Percentiles rank a stretch among this genome's conserved stretches.
Conservation (phyloP, 2,329 filamentous ascomycete species). For the Fusarium sterilihyphosum region DNA sequence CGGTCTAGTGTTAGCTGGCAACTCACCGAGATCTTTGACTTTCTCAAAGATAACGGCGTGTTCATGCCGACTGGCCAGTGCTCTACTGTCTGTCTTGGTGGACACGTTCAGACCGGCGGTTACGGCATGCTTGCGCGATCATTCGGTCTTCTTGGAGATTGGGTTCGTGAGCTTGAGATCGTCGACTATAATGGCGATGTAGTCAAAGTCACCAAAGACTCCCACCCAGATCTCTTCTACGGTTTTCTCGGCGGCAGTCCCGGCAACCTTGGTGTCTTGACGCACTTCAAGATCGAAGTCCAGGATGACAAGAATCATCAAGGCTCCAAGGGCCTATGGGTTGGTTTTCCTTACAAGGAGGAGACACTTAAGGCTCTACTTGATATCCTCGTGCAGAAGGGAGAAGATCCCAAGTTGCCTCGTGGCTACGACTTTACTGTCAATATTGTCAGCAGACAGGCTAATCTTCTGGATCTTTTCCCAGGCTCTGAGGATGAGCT, state of each 20-base stretch:
- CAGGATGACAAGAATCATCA: neutral
- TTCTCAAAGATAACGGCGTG: slow-evolving; percentile 51
- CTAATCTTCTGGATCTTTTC: neutral
- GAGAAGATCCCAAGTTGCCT: neutral
- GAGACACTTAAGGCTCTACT: neutral
- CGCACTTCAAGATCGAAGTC: neutral
- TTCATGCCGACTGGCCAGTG: slow-evolving; percentile 60
- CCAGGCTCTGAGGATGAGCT: neutral
- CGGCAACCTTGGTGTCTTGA: slow-evolving; percentile 62
- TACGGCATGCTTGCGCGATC: slow-evolving; percentile 58
- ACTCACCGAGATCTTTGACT: slow-evolving; percentile 55
- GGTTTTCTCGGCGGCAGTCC: slow-evolving; percentile 66
- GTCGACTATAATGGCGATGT: slow-evolving; percentile 58
- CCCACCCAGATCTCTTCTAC: slow-evolving; percentile 66
- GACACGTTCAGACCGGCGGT: slow-evolving; percentile 59
- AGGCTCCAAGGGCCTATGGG: neutral
- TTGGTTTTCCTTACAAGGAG: neutral
- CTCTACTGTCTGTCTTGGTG: slow-evolving; percentile 55
- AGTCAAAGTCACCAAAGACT: slow-evolving; percentile 55
- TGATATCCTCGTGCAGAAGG: neutral
- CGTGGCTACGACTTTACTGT: neutral
- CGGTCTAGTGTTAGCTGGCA: slow-evolving; percentile 53
- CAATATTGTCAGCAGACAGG: neutral
- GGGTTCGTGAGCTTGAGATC: slow-evolving; percentile 59
- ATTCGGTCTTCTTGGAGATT: slow-evolving; percentile 64